Evolutionary conservation across 306 rosid species (phyloP).

Genomic region (Inga oerstediana): DNA sequence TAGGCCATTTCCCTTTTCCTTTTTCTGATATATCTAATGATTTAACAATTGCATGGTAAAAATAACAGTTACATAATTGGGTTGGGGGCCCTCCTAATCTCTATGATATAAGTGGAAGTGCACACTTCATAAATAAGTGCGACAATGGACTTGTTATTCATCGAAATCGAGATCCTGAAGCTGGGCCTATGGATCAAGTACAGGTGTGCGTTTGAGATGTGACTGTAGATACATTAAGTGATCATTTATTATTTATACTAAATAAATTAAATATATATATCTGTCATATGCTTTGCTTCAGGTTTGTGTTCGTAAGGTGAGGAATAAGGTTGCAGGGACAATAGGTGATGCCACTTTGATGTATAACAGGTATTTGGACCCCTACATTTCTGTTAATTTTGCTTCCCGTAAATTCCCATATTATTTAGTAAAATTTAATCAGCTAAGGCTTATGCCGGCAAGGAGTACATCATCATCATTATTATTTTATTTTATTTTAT

Average conservation of each 20-base stretch:
- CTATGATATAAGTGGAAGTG: conserved; percentile 96
- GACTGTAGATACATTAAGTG: not conserved
- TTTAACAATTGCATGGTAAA: conserved; percentile 56
- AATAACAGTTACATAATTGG: conserved; percentile 77
- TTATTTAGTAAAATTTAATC: not conserved
- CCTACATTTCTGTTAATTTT: conserved; percentile 1
- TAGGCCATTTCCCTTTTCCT: conserved; percentile 3
- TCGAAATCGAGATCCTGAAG: conserved; percentile 84
- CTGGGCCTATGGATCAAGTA: conserved; percentile 81
- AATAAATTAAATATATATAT: not conserved
- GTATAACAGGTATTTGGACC: conserved; percentile 66
- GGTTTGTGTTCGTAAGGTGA: conserved; percentile 85
- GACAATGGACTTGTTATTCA: conserved; percentile 94
- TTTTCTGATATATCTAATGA: conserved; percentile 31
- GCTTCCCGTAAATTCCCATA: conserved; percentile 26
- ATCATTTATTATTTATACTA: conserved; percentile 30
- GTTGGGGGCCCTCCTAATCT: conserved; percentile 81
- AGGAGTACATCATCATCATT: not conserved
- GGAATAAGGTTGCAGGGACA: conserved; percentile 90
- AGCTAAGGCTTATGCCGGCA: not conserved
- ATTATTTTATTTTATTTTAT: not conserved
- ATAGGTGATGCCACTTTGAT: conserved; percentile 68
- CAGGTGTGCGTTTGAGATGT: conserved; percentile 50
- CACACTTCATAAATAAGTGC: conserved; percentile 90
- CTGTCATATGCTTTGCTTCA: conserved; percentile 33